Conservation (phyloP, 1,284 basidiomycete genomes). For the Sanghuangporus weigelae region DNA sequence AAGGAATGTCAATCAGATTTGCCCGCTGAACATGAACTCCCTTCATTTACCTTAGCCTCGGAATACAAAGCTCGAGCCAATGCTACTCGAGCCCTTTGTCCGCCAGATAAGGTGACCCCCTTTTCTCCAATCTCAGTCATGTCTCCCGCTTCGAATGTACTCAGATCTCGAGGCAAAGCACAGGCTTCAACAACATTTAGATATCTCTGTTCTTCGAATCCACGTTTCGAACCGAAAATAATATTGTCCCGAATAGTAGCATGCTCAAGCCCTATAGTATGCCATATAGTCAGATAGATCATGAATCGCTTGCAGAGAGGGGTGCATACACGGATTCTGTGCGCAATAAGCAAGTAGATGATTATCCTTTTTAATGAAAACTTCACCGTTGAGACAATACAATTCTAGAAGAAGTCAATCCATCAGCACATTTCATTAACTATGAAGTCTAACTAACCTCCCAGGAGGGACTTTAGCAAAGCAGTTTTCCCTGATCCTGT, state of each 20-base stretch:
- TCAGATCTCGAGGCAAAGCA: slow-evolving; percentile 69
- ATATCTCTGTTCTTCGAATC: slow-evolving; percentile 69
- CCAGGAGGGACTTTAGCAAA: slow-evolving; percentile 57
- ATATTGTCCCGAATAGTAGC: slow-evolving; percentile 81
- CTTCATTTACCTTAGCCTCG: slow-evolving; percentile 55
- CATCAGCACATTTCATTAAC: slow-evolving; percentile 1
- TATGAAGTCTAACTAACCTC: slow-evolving; percentile 39
- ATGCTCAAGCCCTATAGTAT: slow-evolving; percentile 53
- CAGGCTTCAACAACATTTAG: slow-evolving; percentile 73
- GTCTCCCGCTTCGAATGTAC: slow-evolving; percentile 77
- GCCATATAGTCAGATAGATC: slow-evolving; percentile 2
- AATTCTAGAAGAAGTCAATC: slow-evolving; percentile 45
- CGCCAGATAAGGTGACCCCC: slow-evolving; percentile 75
- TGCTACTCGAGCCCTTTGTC: slow-evolving; percentile 75
- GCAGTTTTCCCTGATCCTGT: slow-evolving; percentile 81
- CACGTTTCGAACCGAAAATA: slow-evolving; percentile 65
- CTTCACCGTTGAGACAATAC: slow-evolving; percentile 55
- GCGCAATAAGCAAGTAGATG: slow-evolving; percentile 63
- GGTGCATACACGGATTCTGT: slow-evolving; percentile 55
- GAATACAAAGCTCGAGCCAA: slow-evolving; percentile 65
- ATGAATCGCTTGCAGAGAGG: not conserved
- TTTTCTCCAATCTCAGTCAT: slow-evolving; percentile 79
- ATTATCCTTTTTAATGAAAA: slow-evolving; percentile 58
- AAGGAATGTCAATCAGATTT: slow-evolving; percentile 19
- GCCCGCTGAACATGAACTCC: slow-evolving; percentile 1